Evolutionary conservation across 2,329 filamentous ascomycete species (phyloP), one percentile per base, ranked within the genome.

Genomic region (Colletotrichum lindemuthianum): DNA sequence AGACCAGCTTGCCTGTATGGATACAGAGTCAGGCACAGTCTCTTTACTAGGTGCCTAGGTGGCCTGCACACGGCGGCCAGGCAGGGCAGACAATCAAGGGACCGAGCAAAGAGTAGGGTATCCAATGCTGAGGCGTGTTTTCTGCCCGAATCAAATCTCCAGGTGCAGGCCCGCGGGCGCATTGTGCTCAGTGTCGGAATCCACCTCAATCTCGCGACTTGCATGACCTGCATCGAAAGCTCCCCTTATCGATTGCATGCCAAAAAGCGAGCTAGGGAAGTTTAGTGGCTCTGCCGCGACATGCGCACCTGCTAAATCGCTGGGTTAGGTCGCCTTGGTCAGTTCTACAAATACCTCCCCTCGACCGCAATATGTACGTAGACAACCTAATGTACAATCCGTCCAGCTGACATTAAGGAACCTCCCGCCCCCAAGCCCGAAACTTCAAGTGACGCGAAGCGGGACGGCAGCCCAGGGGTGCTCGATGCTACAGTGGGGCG

Each of bases 371-470:
- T 32, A 12, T 36, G 9, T 40, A 12, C 15, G 12, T 10, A 40
- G 8, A 9, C 24, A 13, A 36, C 34, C 15, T 15, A 24, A 11
- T 4, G 44, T 47, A 16, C n/a, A 16, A 16, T 24, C 50, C 39
- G 37, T 8, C 50, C 16, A 44, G 41, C 59, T 60, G n/a, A 48
- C 47, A 51, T 51, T 51, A 55, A 59, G 57, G 57, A 33, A 55
- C 32, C 50, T 60, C 40, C 57, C 57, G 61, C 57, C 58, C 50
- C 51, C 45, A 47, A 65, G 54, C 53, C 63, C 63, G 63, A 66
- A 66, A 66, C 63, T 59, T 36, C 47, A 66, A 51, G 60, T 66
- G 54, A 66, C 53, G 53, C 63, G 60, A 66, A 65, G 49, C 60
- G 59, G 63, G 50, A 64, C 63, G 50, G 60, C 45, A 43, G 39